Conservation (phyloP, 1,284 basidiomycete species). For the Leccinum proximum region DNA sequence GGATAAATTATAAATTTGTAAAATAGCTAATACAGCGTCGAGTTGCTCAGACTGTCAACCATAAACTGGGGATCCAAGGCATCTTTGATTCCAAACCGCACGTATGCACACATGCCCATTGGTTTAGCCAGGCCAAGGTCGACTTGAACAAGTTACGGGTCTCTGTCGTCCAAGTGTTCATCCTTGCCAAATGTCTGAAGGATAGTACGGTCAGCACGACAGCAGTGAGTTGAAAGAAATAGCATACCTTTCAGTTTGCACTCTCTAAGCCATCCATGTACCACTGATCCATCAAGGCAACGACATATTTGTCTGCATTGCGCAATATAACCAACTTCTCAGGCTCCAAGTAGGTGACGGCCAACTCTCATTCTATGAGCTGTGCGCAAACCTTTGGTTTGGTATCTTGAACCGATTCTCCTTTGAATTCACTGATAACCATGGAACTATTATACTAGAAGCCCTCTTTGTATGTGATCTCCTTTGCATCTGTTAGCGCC, state of each 20-base stretch:
- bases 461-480: slow-evolving; percentile 98
- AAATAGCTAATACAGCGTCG: slow-evolving; percentile 75
- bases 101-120: slow-evolving; percentile 98
- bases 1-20: too few species aligned
- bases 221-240: slow-evolving; percentile 27
- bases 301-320: slow-evolving; percentile 94
- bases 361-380: slow-evolving; percentile 79
- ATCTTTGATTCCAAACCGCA: slow-evolving; percentile 96
- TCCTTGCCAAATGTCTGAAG: slow-evolving; percentile 72
- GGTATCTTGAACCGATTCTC: slow-evolving; percentile 85
- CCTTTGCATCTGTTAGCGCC: slow-evolving; percentile 95
- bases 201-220: background rate
- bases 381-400: slow-evolving; percentile 87
- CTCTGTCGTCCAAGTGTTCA: slow-evolving; percentile 91
- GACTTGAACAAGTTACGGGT: slow-evolving; percentile 93
- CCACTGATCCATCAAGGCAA: slow-evolving; percentile 99
- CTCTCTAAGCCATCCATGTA: slow-evolving; percentile 94
- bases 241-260: slow-evolving; percentile 80
- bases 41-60: slow-evolving; percentile 96
- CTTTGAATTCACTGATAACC: slow-evolving; percentile 88
- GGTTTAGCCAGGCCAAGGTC: slow-evolving; percentile 93
- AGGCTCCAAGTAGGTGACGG: slow-evolving; percentile 94
- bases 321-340: slow-evolving; percentile 91
- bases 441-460: slow-evolving; percentile 89
- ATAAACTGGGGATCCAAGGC: slow-evolving; percentile 97